A percentile compares a stretch with the other conserved stretches of the same genome.
phyloP scores from a whole-genome alignment of 495 filamentous ascomycete genomes.

The Penicillium odoratum region DNA sequence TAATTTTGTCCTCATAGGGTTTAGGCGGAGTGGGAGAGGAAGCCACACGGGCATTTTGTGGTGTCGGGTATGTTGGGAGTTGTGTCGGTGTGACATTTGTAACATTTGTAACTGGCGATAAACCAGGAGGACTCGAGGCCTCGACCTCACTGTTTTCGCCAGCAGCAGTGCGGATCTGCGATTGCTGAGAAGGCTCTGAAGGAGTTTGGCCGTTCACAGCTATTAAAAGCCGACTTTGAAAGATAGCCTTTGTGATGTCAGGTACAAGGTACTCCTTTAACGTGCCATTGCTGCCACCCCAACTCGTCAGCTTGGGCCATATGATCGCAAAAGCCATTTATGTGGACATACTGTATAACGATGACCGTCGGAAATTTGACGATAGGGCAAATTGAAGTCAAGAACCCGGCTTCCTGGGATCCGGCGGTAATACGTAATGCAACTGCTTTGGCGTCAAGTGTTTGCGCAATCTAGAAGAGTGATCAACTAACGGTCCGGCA shows the following conservation, averaged over 20 bases:
- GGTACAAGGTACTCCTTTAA: slow-evolving; percentile 65
- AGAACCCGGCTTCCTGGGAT: slow-evolving; percentile 75
- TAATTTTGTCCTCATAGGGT: background rate
- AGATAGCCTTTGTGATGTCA: slow-evolving; percentile 58
- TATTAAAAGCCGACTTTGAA: slow-evolving; percentile 47
- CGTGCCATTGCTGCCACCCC: slow-evolving; percentile 51
- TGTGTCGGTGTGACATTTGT: background rate
- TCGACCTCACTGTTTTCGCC: background rate
- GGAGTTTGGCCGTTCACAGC: slow-evolving; percentile 31
- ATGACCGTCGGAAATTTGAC: slow-evolving; percentile 71
- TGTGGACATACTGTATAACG: slow-evolving; percentile 64
- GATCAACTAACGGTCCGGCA: slow-evolving; percentile 12
- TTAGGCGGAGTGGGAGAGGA: background rate
- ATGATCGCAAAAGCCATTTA: background rate
- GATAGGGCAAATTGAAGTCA: slow-evolving; percentile 78
- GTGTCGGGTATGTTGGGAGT: background rate
- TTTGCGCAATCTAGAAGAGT: slow-evolving; percentile 35
- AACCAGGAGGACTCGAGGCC: background rate
- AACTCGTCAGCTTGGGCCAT: slow-evolving; percentile 1
- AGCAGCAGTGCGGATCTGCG: slow-evolving; percentile 10
- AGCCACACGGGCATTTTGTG: background rate
- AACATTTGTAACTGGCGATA: background rate
- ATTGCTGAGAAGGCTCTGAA: slow-evolving; percentile 5
- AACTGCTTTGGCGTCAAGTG: slow-evolving; percentile 60
- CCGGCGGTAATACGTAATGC: slow-evolving; percentile 66